Conservation (phyloP, 148 eudicot species). For the Rhododendron ferrugineum region DNA sequence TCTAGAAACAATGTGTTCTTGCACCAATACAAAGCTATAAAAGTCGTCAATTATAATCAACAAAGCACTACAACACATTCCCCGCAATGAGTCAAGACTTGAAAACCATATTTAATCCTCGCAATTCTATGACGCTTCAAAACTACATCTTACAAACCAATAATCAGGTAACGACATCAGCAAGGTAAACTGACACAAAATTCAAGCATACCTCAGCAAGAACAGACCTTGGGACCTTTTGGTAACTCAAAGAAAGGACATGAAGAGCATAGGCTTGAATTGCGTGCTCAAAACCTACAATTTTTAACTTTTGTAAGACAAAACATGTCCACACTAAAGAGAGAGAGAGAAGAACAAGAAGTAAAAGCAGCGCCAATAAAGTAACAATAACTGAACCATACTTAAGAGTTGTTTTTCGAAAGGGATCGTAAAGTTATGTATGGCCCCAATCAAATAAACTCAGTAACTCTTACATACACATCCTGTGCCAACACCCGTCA, state of each 20-base stretch:
- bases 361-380: neutral
- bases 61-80: neutral
- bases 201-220: slow-evolving; percentile 73
- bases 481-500: neutral
- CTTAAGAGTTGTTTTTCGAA: neutral
- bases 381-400: neutral
- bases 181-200: neutral
- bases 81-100: neutral
- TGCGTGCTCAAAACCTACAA: slow-evolving; percentile 93
- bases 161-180: neutral
- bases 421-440: neutral
- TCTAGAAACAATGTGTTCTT: neutral
- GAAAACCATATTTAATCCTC: neutral
- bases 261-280: slow-evolving; percentile 85
- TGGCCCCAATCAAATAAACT: neutral
- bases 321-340: neutral
- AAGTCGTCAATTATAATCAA: neutral
- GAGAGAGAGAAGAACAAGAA: neutral
- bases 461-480: neutral
- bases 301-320: slow-evolving; percentile 2
- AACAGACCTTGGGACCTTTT: slow-evolving; percentile 67
- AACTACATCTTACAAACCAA: neutral
- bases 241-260: slow-evolving; percentile 79
- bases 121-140: neutral
- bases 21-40: neutral